phyloP scores from a whole-genome alignment of 2,329 filamentous ascomycete genomes.

The Dothidotthia symphoricarpi region DNA sequence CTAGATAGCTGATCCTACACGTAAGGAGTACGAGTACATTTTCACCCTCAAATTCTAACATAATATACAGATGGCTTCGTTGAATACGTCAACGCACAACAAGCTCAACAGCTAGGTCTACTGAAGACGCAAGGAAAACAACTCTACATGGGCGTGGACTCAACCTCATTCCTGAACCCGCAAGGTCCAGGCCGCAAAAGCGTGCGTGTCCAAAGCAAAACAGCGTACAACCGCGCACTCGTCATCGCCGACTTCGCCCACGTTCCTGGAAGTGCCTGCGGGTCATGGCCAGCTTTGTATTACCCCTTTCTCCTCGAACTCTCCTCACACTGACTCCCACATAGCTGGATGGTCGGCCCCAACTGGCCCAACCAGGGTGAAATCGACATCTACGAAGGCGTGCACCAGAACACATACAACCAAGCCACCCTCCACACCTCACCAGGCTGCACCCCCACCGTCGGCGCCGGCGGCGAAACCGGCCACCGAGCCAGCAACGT shows the following conservation, averaged over 20 bases:
- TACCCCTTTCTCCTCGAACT: neutral
- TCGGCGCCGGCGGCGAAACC: slow-evolving; percentile 35
- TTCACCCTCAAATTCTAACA: neutral
- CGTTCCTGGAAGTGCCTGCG: slow-evolving; percentile 40
- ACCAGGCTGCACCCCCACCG: slow-evolving; percentile 32
- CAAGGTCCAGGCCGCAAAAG: slow-evolving; percentile 38
- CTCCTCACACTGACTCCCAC: slow-evolving; percentile 5
- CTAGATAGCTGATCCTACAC: slow-evolving; percentile 39
- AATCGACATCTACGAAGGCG: slow-evolving; percentile 38
- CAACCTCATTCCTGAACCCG: slow-evolving; percentile 26
- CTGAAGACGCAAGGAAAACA: slow-evolving; percentile 34
- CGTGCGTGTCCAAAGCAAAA: slow-evolving; percentile 40
- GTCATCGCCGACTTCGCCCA: slow-evolving; percentile 44
- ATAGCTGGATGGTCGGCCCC: slow-evolving; percentile 41
- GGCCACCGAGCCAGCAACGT: slow-evolving; percentile 29
- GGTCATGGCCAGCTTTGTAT: slow-evolving; percentile 43
- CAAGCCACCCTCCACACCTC: slow-evolving; percentile 42
- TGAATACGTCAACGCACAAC: slow-evolving; percentile 35
- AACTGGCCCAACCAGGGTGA: slow-evolving; percentile 44
- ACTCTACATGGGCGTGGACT: slow-evolving; percentile 44
- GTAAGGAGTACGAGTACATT: slow-evolving; percentile 13
- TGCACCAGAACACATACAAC: slow-evolving; percentile 39
- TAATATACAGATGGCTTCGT: slow-evolving; percentile 36
- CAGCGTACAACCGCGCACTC: slow-evolving; percentile 38
- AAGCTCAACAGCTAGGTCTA: slow-evolving; percentile 36